phyloP scores from a whole-genome alignment of 176 grass and related monocot genomes.

The Triticum monococcum region DNA sequence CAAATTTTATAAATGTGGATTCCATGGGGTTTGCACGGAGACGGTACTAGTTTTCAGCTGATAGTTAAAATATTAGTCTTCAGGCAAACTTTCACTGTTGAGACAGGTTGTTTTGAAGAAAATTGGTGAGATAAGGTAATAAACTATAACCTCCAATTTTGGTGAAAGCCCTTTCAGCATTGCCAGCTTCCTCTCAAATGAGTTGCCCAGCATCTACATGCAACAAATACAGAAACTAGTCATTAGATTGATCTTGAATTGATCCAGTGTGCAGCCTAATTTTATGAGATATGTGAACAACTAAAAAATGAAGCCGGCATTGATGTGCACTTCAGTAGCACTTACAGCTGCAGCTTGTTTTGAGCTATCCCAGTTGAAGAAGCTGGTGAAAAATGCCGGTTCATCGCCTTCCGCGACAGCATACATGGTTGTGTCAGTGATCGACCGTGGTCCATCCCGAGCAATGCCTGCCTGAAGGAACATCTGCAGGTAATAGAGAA shows the following conservation, averaged over 20 bases:
- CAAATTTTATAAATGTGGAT: not conserved
- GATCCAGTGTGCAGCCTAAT: not conserved
- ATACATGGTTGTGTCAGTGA: constrained; percentile 41
- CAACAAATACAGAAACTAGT: constrained; percentile 17
- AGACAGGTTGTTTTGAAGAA: not conserved
- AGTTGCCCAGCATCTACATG: constrained; percentile 75
- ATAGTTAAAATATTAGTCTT: not conserved
- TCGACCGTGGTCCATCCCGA: constrained; percentile 32
- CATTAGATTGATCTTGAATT: not conserved
- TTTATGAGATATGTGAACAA: not conserved
- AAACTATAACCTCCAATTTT: constrained; percentile 58
- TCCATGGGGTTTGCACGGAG: not conserved
- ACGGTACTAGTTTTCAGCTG: not conserved
- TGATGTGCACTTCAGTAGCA: not conserved
- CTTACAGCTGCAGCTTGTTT: constrained; percentile 49
- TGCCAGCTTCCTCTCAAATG: constrained; percentile 85
- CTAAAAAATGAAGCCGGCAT: constrained; percentile 11
- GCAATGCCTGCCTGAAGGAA: constrained; percentile 52
- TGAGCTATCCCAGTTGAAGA: constrained; percentile 79
- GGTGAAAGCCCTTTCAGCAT: constrained; percentile 56
- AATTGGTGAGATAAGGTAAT: not conserved
- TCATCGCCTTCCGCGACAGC: constrained; percentile 77
- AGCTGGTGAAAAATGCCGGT: constrained; percentile 72
- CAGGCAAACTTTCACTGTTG: not conserved
- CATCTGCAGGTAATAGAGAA: constrained; percentile 53